phyloP scores from a whole-genome alignment of 2,329 filamentous ascomycete genomes.

The Fusarium armeniacum region DNA sequence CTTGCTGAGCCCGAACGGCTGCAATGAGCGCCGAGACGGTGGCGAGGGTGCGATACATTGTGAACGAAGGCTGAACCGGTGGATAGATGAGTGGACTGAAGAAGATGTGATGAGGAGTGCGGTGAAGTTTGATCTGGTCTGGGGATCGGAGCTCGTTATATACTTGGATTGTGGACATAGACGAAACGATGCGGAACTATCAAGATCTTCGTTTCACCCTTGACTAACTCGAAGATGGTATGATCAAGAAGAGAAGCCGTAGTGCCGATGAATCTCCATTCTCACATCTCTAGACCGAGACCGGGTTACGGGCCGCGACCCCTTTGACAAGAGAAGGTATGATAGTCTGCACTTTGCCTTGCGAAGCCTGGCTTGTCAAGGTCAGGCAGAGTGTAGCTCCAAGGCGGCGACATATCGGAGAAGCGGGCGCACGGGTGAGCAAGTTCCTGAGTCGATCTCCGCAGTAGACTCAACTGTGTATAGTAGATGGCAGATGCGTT shows the following conservation, averaged over 20 bases:
- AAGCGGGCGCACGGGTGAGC: slow-evolving; percentile 16
- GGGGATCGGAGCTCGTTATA: slow-evolving; percentile 36
- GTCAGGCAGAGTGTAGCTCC: slow-evolving; percentile 14
- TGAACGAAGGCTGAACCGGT: slow-evolving; percentile 33
- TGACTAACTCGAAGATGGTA: slow-evolving; percentile 3
- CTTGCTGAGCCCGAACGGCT: slow-evolving; percentile 61
- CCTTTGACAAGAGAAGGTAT: slow-evolving; percentile 18
- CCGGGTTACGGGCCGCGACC: slow-evolving; percentile 38
- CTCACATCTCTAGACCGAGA: slow-evolving; percentile 12
- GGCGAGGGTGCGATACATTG: slow-evolving; percentile 52
- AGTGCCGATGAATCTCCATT: slow-evolving; percentile 22
- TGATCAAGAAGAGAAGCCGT: slow-evolving; percentile 29
- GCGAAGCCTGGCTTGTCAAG: slow-evolving; percentile 2
- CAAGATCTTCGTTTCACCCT: slow-evolving; percentile 7
- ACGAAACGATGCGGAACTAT: slow-evolving; percentile 1
- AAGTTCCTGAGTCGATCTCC: slow-evolving; percentile 21
- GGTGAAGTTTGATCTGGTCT: slow-evolving; percentile 22
- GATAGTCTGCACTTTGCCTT: slow-evolving; percentile 7
- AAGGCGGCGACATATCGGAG: slow-evolving; percentile 14
- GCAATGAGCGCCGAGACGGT: slow-evolving; percentile 50
- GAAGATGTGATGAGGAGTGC: slow-evolving; percentile 31
- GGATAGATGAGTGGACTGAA: slow-evolving; percentile 28
- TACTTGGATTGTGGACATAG: slow-evolving; percentile 9
- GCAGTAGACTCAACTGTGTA: slow-evolving; percentile 20
- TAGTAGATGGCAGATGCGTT: slow-evolving; percentile 11